Percentiles rank a stretch among this genome's conserved stretches.
These are phyloP conservation scores for Combretum micranthum DNA, from an alignment of 345 rosid species.

Conservation along the genomic window DNA sequence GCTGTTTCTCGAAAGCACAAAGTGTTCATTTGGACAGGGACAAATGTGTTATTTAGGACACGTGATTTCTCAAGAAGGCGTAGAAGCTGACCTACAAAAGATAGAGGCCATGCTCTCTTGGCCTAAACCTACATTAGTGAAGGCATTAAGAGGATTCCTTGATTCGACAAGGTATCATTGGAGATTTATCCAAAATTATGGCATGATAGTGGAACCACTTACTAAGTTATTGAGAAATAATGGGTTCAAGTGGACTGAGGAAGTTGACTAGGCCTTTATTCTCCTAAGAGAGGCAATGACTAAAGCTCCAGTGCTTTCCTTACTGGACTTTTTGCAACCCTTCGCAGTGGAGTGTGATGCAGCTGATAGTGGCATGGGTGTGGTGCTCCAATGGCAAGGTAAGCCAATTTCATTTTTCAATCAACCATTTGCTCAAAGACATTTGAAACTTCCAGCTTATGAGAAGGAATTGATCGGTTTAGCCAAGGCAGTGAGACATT, in stretches of 20 bases:
- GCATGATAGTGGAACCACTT: no score
- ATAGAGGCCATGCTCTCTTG: no score
- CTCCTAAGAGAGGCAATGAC: neutral
- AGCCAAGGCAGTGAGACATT: neutral
- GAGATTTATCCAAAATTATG: no score
- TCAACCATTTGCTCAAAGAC: neutral
- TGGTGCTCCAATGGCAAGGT: neutral
- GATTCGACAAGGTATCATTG: no score
- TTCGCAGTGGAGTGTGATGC: neutral
- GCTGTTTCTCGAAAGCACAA: no score
- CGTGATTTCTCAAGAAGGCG: no score
- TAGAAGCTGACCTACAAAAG: no score
- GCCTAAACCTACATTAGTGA: no score
- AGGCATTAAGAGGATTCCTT: no score
- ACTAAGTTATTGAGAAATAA: no score
- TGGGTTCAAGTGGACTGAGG: neutral
- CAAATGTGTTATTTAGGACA: no score
- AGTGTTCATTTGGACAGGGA: no score
- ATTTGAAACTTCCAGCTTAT: neutral
- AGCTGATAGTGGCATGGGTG: neutral
- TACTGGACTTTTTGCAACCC: neutral
- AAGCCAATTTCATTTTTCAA: neutral
- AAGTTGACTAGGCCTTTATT: neutral
- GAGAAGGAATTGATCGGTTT: neutral
- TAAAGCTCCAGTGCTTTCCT: neutral